Percentiles rank a stretch among this genome's conserved stretches.
phyloP scores from a whole-genome alignment of 768 basidiomycete genomes.

The Boletus subcaerulescens region DNA sequence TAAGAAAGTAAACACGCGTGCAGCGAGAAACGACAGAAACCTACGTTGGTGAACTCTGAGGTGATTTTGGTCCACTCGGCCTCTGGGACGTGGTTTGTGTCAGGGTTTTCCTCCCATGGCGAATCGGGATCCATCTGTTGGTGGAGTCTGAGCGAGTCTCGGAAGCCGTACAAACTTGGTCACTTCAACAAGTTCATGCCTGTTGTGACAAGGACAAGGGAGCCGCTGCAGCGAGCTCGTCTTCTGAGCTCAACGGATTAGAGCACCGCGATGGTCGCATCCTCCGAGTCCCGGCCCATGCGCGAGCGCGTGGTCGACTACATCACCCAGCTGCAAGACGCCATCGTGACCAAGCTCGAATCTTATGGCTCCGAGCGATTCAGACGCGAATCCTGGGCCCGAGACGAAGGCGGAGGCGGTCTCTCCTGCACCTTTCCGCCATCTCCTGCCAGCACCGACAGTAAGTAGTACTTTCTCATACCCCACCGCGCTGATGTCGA shows the following conservation, averaged over 20 bases:
- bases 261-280: neutral
- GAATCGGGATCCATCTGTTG: conserved; percentile 38
- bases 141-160: neutral
- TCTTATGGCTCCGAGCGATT: conserved; percentile 11
- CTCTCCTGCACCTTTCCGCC: conserved; percentile 19
- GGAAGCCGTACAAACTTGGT: too few relatives aligned
- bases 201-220: too few relatives aligned
- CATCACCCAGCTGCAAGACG: conserved; percentile 17
- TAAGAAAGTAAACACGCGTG: neutral
- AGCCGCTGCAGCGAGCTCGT: neutral
- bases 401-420: conserved; percentile 17
- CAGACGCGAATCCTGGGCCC: conserved; percentile 16
- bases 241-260: neutral
- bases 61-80: conserved; percentile 69
- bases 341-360: conserved; percentile 23
- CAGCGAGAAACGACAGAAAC: conserved; percentile 9
- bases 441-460: neutral
- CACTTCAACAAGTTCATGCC: too few relatives aligned
- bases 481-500: neutral
- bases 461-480: neutral
- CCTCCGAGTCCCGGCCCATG: neutral
- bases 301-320: conserved; percentile 11
- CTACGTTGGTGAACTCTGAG: conserved; percentile 68
- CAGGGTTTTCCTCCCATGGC: conserved; percentile 56
- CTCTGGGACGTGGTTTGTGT: conserved; percentile 36